Evolutionary conservation across 768 basidiomycete genomes (phyloP).

Genomic region (Russula sp.): DNA sequence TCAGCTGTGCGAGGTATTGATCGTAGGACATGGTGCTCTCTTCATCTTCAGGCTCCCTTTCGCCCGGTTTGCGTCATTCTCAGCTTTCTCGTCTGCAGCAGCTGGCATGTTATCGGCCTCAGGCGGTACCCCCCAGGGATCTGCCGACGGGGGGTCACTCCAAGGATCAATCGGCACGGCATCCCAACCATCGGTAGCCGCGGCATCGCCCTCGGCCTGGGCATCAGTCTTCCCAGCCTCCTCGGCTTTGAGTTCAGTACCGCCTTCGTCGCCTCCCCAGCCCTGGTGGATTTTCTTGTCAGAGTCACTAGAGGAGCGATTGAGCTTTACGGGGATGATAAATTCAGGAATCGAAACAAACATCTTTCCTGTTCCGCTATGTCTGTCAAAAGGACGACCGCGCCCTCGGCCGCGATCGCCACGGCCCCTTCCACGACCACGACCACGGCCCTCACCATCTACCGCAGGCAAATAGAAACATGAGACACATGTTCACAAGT

Average conservation of each 20-base stretch:
- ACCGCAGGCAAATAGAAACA: constrained; percentile 27
- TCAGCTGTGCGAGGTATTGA: constrained; percentile 84
- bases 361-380: constrained; percentile 83
- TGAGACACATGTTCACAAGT: constrained; percentile 16
- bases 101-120: constrained; percentile 35
- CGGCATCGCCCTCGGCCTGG: constrained; percentile 45
- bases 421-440: constrained; percentile 50
- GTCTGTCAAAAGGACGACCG: constrained; percentile 80
- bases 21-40: constrained; percentile 94
- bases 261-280: constrained; percentile 93
- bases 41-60: constrained; percentile 75
- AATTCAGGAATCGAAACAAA: constrained; percentile 38
- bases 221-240: constrained; percentile 72
- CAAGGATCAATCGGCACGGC: constrained; percentile 37
- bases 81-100: constrained; percentile 39
- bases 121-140: constrained; percentile 37
- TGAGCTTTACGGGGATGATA: constrained; percentile 13
- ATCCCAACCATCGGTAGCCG: constrained; percentile 41
- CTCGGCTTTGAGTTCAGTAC: constrained; percentile 78
- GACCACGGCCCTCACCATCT: constrained; percentile 47
- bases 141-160: constrained; percentile 35
- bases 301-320: constrained; percentile 61
- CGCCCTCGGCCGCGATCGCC: constrained; percentile 55
- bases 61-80: constrained; percentile 43
- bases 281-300: constrained; percentile 93